Evolutionary conservation across 371 early-diverging fungal genomes (phyloP).

Genomic region (Mortierella sp.): DNA sequence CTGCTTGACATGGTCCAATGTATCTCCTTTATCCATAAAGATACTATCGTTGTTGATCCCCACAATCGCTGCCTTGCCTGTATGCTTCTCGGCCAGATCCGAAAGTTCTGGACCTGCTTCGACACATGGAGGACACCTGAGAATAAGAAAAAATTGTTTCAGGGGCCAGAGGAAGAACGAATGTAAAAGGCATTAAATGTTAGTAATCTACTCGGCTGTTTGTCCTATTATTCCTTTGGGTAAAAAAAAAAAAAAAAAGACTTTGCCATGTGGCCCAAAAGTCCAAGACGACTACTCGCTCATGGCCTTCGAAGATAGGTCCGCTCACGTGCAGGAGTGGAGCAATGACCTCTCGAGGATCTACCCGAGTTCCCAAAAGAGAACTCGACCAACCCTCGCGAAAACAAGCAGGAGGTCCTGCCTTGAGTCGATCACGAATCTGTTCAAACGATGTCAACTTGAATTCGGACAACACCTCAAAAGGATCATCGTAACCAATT

Average conservation of each 20-base stretch:
- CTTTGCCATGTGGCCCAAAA: constrained; percentile 52
- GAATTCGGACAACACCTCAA: constrained; percentile 21
- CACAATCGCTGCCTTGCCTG: constrained; percentile 31
- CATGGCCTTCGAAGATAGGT: constrained; percentile 10
- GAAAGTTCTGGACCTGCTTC: constrained; percentile 36
- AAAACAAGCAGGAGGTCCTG: constrained; percentile 37
- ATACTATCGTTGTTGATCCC: constrained; percentile 44
- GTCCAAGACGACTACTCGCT: constrained; percentile 44
- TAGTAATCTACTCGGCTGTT: background rate
- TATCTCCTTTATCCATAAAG: constrained; percentile 11
- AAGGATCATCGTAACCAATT: constrained; percentile 37
- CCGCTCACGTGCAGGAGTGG: constrained; percentile 32
- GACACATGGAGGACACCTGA: constrained; percentile 46
- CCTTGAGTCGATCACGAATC: constrained; percentile 37
- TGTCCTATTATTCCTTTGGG: background rate
- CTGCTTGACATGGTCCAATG: constrained; percentile 9
- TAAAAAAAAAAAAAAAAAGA: background rate
- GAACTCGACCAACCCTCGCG: constrained; percentile 35
- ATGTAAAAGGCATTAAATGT: background rate
- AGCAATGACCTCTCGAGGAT: constrained; percentile 9
- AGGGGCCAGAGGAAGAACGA: too few species aligned
- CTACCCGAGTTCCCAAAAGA: constrained; percentile 18
- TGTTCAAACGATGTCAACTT: constrained; percentile 18
- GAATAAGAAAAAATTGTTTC: background rate
- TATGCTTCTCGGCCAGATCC: constrained; percentile 33